Evolutionary conservation across 2,329 filamentous ascomycete genomes (phyloP), one percentile per base, ranked within the genome.

Genomic region (Colletotrichum sidae): DNA sequence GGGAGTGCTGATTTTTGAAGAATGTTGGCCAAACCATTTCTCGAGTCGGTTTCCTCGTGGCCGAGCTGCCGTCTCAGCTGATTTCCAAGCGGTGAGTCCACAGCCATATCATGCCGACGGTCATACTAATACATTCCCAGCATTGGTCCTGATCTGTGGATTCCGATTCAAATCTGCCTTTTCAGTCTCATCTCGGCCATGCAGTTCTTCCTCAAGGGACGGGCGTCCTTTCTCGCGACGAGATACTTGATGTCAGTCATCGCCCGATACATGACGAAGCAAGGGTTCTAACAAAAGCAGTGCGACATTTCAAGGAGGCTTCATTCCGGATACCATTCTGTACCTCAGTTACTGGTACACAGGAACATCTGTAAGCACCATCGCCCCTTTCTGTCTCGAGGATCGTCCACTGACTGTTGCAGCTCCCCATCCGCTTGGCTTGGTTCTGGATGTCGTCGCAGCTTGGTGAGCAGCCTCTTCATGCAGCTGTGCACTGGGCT

Each of bases 261-360:
- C 0, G 11, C 1, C 2, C 9, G 0, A 1, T 8, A 0, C 1
- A 6, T 2, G 2, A 9, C 2, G 10, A 9, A 7, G 2, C 6
- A 1, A 38, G 53, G 2, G 54, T 35, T 38, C 1, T 8, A 4
- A 17, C 49, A 10, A 25, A 10, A 8, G 6, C 7, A 65, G 62
- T 4, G 62, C 62, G 10, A 52, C 57, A 9, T 65, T 83, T 1
- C 80, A 83, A 50, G 81, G 81, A 3, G 81, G 81, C 2, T 83
- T 83, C 62, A 83, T 83, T 39, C 81, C 58, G 33, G 62, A 65
- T 12, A 61, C 62, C 9, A 65, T 65, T 17, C 8, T 65, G 3
- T 65, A 65, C 10, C 52, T 92, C 2, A 88, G 84, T 35, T 92
- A 92, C 74, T 93, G 89, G 77, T 93, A 92, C 76, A 92, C 86